Base-by-base conservation (phyloP, 768 basidiomycete species). In the Tephrocybe sp. region DNA sequence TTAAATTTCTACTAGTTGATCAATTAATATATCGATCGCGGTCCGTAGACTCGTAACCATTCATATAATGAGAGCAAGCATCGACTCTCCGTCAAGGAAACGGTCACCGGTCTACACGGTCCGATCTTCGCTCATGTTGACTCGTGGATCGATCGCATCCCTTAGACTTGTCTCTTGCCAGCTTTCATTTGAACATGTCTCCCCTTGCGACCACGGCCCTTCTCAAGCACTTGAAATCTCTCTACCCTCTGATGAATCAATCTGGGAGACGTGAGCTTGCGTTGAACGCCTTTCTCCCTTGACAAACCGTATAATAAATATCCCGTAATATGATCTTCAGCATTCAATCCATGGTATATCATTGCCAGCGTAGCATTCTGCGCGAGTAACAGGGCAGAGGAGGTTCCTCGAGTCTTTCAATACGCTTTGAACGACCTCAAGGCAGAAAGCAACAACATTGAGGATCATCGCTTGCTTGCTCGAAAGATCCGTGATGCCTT, bases 401-500 rank as follows among this genome's bases (percentile, higher is more conserved):
- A 69, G 1, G 78, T 85, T 26, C 79, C 82, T 8, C 59, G 61
- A 36, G 76, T 87, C 5, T 83, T 83, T 60, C 56, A 75, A 35
- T 67, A 77, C 52, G 82, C 72, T 2, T 57, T 82, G 37, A 48
- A 67, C 2, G 78, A 82, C 39, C 63, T 82, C 1, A 65, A 70
- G 48, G 54, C 58, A 9, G 59, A 66, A 7, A 52, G 52, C 1
- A 58, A 53, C 9, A 59, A 55, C 1, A 44, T 65, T 7, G 61
- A 69, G 15, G 72, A 82, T 48, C 69, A 63, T 34, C 59, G 70
- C 19, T 37, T 70, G 7, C 67, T 86, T 2, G 77, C 78, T 31
- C 71, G 77, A 45, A 83, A 75, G 55, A 62, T 86, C n/a, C 69
- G 82, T 25, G 86, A 87, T 52, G 78, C 77, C 0, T 53, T 87